Evolutionary conservation across 495 filamentous ascomycete species (phyloP).

Genomic region (Penicillium angulare): DNA sequence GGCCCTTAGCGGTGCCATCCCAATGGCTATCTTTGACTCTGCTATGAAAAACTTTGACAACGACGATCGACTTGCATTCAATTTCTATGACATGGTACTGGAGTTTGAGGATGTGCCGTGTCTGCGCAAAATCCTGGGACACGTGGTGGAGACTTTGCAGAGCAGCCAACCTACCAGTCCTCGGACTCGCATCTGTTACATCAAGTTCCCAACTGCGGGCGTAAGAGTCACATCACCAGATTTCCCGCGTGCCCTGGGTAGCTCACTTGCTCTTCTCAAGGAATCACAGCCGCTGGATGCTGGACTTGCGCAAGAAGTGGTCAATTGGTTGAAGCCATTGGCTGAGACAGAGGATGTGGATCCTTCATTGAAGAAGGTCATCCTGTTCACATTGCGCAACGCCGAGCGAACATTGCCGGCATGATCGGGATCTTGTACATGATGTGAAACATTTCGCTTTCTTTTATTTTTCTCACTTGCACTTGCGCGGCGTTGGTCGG

Average conservation of each 20-base stretch:
- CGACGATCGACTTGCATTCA: constrained; percentile 59
- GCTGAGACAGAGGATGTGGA: constrained; percentile 60
- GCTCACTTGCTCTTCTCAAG: constrained; percentile 59
- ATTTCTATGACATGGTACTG: constrained; percentile 79
- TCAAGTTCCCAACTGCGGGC: constrained; percentile 68
- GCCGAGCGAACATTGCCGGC: constrained; percentile 31
- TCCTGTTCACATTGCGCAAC: constrained; percentile 54
- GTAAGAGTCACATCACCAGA: constrained; percentile 58
- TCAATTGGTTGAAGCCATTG: constrained; percentile 58
- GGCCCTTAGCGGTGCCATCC: constrained; percentile 84
- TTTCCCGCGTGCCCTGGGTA: constrained; percentile 71
- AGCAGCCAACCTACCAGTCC: constrained; percentile 56
- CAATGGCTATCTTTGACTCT: constrained; percentile 86
- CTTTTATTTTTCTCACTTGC: constrained; percentile 5
- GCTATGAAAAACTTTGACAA: constrained; percentile 73
- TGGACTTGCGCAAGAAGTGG: constrained; percentile 53
- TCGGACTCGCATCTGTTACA: constrained; percentile 63
- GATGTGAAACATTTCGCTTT: neutral
- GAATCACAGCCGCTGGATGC: constrained; percentile 29
- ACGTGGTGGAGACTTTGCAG: constrained; percentile 66
- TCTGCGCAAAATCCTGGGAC: constrained; percentile 65
- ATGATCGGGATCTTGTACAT: constrained; percentile 10
- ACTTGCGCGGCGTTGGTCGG: constrained; percentile 25
- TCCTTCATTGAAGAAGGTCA: constrained; percentile 61
- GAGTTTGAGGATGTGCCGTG: constrained; percentile 64